These are phyloP conservation scores for Psophocarpus tetragonolobus DNA, from an alignment of 306 rosid species.

Conservation along the genomic window DNA sequence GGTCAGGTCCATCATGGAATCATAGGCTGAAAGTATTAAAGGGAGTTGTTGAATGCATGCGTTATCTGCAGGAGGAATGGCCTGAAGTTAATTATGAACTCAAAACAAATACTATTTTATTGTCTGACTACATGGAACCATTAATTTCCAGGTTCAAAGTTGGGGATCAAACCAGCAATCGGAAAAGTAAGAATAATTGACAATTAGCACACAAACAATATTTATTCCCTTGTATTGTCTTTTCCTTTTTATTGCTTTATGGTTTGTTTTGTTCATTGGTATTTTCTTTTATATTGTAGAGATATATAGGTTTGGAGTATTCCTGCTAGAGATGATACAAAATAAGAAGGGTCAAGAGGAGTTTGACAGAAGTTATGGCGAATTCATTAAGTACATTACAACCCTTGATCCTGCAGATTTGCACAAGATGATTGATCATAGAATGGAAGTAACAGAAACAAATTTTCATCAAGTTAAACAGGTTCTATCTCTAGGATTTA, in stretches of 20 bases:
- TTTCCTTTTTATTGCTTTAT: background rate
- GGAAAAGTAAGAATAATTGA: constrained; percentile 46
- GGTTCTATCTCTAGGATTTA: constrained; percentile 46
- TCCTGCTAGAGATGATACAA: constrained; percentile 53
- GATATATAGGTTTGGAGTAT: constrained; percentile 55
- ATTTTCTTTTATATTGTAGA: constrained; percentile 37
- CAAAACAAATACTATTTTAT: constrained; percentile 50
- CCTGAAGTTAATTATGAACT: constrained; percentile 70
- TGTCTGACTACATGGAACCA: constrained; percentile 50
- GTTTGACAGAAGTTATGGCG: constrained; percentile 41
- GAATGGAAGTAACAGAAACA: constrained; percentile 44
- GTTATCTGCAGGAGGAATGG: constrained; percentile 64
- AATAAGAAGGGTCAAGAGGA: constrained; percentile 41
- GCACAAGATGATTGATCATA: constrained; percentile 48
- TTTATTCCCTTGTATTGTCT: background rate
- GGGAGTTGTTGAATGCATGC: constrained; percentile 59
- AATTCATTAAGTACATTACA: constrained; percentile 45
- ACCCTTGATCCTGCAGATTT: constrained; percentile 47
- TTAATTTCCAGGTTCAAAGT: constrained; percentile 68
- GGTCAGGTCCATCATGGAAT: constrained; percentile 55
- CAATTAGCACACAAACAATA: background rate
- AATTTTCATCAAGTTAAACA: constrained; percentile 44
- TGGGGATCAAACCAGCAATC: constrained; percentile 38
- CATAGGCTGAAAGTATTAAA: constrained; percentile 57
- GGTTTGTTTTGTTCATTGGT: background rate